Percentiles rank a stretch among this genome's conserved stretches.
Evolutionary conservation across 257 asterid genomes (phyloP).

Genomic region (Linderniella brevidens): DNA sequence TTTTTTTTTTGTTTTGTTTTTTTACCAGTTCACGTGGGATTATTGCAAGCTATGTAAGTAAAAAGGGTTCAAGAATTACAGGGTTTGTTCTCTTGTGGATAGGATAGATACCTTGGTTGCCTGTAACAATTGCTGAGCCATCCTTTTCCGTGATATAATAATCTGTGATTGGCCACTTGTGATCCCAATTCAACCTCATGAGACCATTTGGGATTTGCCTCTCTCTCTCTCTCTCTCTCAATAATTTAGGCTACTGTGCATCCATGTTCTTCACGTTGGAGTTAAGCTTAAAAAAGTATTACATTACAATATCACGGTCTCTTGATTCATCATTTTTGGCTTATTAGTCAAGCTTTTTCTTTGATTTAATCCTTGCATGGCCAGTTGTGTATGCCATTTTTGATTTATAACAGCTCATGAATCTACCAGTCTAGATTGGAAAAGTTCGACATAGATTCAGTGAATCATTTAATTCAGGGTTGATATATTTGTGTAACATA

Average conservation of each 20-base stretch:
- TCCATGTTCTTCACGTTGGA: neutral
- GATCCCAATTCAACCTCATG: slow-evolving; percentile 1
- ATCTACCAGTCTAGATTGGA: too few species aligned
- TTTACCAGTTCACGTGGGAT: slow-evolving; percentile 37
- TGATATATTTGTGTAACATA: too few species aligned
- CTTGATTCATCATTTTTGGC: neutral
- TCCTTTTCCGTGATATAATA: slow-evolving; percentile 16
- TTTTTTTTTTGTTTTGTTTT: slow-evolving; percentile 8
- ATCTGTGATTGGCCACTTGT: too few species aligned
- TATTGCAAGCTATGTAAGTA: slow-evolving; percentile 11
- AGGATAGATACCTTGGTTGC: slow-evolving; percentile 16
- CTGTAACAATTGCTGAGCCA: slow-evolving; percentile 14
- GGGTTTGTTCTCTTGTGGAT: slow-evolving; percentile 37
- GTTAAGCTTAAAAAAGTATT: neutral
- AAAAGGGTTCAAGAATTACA: slow-evolving; percentile 9
- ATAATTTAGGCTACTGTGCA: neutral
- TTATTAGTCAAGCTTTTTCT: too few species aligned
- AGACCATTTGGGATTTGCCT: too few species aligned
- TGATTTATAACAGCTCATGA: too few species aligned
- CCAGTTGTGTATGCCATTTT: too few species aligned
- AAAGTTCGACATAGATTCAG: too few species aligned
- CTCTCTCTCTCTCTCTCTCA: slow-evolving; percentile 7
- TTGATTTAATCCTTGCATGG: too few species aligned
- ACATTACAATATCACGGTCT: neutral
- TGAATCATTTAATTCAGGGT: too few species aligned